A percentile compares a stretch with the other conserved stretches of the same genome.
Evolutionary conservation across 1,284 basidiomycete species (phyloP).

Genomic region (Coniophora puteana): DNA sequence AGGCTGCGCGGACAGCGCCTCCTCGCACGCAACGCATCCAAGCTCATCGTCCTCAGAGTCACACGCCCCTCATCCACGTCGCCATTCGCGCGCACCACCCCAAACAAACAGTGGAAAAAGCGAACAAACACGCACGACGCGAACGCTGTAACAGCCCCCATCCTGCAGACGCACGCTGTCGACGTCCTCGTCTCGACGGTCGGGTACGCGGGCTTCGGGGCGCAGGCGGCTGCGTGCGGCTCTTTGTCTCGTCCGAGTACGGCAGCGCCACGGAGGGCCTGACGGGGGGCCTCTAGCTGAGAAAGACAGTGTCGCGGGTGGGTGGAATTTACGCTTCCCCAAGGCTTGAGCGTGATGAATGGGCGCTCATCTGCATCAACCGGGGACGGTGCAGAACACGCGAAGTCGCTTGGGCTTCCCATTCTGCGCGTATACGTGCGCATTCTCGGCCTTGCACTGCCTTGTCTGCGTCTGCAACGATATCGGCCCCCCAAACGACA

Average conservation of each 20-base stretch:
- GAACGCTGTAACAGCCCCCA: conserved; percentile 17
- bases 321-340: neutral
- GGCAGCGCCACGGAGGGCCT: conserved; percentile 11
- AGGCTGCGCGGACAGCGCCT: no score
- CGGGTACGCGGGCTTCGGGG: conserved; percentile 7
- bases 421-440: conserved; percentile 19
- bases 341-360: neutral
- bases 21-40: no score
- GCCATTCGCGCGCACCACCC: no score
- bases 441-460: conserved; percentile 5
- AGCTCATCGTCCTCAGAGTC: no score
- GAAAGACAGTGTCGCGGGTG: neutral
- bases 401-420: conserved; percentile 20
- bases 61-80: no score
- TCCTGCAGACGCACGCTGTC: conserved; percentile 20
- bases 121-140: no score
- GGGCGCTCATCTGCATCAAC: neutral
- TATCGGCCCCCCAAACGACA: neutral
- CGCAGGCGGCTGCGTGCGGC: conserved; percentile 19
- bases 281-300: conserved; percentile 3
- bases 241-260: conserved; percentile 28
- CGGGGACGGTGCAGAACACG: conserved; percentile 8
- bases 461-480: neutral
- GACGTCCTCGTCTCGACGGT: conserved; percentile 19
- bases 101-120: no score